A percentile compares a stretch with the other conserved stretches of the same genome.
Evolutionary conservation across 306 rosid genomes (phyloP).

Genomic region (Lupinus albus): DNA sequence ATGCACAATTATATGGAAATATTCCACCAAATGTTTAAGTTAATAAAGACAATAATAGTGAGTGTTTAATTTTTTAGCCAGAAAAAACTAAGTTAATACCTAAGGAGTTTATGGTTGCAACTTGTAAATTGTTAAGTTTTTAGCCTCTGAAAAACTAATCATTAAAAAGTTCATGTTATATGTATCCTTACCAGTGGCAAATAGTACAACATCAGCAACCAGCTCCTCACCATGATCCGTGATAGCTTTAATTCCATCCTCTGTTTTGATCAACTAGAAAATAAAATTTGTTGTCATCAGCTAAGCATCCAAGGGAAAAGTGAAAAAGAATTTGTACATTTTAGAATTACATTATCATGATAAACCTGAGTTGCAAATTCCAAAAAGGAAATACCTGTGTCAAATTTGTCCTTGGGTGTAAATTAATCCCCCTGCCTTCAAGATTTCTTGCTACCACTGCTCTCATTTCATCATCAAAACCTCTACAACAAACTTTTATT

Average conservation of each 20-base stretch:
- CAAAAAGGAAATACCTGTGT: slow-evolving; percentile 58
- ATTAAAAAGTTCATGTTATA: slow-evolving; percentile 1
- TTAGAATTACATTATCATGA: neutral
- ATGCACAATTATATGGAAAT: slow-evolving; percentile 1
- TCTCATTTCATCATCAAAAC: slow-evolving; percentile 99
- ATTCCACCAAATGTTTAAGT: slow-evolving; percentile 14
- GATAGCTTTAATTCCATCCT: slow-evolving; percentile 74
- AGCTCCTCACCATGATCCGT: slow-evolving; percentile 97
- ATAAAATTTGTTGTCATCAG: slow-evolving; percentile 29
- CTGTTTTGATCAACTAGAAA: slow-evolving; percentile 74
- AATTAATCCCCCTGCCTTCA: slow-evolving; percentile 87
- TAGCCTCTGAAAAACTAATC: neutral
- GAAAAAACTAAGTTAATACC: neutral
- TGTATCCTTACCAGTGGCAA: slow-evolving; percentile 83
- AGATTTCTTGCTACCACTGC: slow-evolving; percentile 91
- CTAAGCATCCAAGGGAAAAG: slow-evolving; percentile 32
- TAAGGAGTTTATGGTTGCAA: slow-evolving; percentile 13
- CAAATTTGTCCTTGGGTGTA: slow-evolving; percentile 76
- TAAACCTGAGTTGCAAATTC: slow-evolving; percentile 12
- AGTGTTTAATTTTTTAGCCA: neutral
- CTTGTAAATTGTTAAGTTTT: neutral
- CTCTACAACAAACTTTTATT: slow-evolving; percentile 55
- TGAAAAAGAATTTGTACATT: slow-evolving; percentile 12
- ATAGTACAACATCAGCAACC: slow-evolving; percentile 80
- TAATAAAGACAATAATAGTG: slow-evolving; percentile 5